These are phyloP conservation scores for Schwanniomyces yamadae DNA, from an alignment of 805 yeast genomes.

Conservation along the genomic window DNA sequence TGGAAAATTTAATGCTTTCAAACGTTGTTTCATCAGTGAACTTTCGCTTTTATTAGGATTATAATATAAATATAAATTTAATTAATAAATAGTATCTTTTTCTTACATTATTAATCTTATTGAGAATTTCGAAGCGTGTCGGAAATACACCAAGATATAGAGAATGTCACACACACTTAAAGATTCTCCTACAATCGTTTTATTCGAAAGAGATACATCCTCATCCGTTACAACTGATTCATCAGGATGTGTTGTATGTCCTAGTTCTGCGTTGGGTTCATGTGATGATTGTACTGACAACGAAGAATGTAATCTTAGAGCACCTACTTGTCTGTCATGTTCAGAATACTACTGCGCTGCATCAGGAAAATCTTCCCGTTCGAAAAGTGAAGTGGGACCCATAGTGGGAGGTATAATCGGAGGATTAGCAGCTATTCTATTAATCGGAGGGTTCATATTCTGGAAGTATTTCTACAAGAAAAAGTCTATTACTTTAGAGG, in stretches of 20 bases:
- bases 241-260: slow-evolving; percentile 36
- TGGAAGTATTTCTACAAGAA: slow-evolving; percentile 32
- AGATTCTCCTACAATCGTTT: slow-evolving; percentile 7
- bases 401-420: slow-evolving; percentile 46
- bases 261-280: slow-evolving; percentile 16
- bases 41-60: too few relatives aligned
- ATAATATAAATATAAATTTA: too few relatives aligned
- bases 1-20: too few relatives aligned
- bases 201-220: slow-evolving; percentile 7
- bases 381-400: slow-evolving; percentile 29
- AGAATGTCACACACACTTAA: background rate
- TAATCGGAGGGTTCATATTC: slow-evolving; percentile 21
- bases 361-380: slow-evolving; percentile 6
- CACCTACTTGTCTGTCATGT: slow-evolving; percentile 26
- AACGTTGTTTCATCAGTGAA: too few relatives aligned
- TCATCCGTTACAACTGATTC: slow-evolving; percentile 16
- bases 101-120: too few relatives aligned
- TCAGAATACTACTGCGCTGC: slow-evolving; percentile 23
- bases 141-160: too few relatives aligned
- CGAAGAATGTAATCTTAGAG: slow-evolving; percentile 20
- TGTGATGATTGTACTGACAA: slow-evolving; percentile 30
- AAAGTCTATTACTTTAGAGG: slow-evolving; percentile 26
- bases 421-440: slow-evolving; percentile 30
- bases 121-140: too few relatives aligned
- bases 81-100: too few relatives aligned